These are phyloP conservation scores for Sclerotinia borealis DNA, from an alignment of 2,329 filamentous ascomycete genomes.

Conservation along the genomic window DNA sequence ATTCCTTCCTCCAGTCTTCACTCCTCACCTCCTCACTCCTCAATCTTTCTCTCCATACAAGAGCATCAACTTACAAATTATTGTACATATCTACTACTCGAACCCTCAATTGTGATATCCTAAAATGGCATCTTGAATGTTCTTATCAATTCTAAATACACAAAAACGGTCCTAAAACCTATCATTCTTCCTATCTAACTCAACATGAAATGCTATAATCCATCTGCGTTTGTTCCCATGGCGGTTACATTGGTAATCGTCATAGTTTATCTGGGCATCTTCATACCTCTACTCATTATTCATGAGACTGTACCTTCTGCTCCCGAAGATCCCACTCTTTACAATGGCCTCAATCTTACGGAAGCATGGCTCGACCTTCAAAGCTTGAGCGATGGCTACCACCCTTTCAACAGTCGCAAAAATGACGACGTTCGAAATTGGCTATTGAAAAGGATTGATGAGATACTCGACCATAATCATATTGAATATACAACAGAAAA, in stretches of 20 bases:
- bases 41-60: neutral
- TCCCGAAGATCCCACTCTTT: constrained; percentile 47
- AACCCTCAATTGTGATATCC: neutral
- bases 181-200: neutral
- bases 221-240: constrained; percentile 70
- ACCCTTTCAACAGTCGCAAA: constrained; percentile 80
- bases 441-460: constrained; percentile 63
- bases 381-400: constrained; percentile 65
- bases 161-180: neutral
- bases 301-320: constrained; percentile 70
- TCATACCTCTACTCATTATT: constrained; percentile 65
- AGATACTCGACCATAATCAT: constrained; percentile 60
- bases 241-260: constrained; percentile 78
- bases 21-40: too few relatives aligned
- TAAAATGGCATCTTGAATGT: constrained; percentile 1
- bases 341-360: constrained; percentile 67
- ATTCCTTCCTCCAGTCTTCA: neutral
- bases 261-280: constrained; percentile 68
- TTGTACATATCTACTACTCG: neutral
- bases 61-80: neutral
- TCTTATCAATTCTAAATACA: neutral
- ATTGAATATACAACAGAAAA: constrained; percentile 42
- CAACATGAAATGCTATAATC: constrained; percentile 39
- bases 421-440: constrained; percentile 78
- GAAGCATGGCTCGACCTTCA: constrained; percentile 85